Percentiles rank a stretch among this genome's conserved stretches.
These are phyloP conservation scores for Gracilaria vermiculophylla DNA, from an alignment of 23 red algal species.

Conservation along the genomic window DNA sequence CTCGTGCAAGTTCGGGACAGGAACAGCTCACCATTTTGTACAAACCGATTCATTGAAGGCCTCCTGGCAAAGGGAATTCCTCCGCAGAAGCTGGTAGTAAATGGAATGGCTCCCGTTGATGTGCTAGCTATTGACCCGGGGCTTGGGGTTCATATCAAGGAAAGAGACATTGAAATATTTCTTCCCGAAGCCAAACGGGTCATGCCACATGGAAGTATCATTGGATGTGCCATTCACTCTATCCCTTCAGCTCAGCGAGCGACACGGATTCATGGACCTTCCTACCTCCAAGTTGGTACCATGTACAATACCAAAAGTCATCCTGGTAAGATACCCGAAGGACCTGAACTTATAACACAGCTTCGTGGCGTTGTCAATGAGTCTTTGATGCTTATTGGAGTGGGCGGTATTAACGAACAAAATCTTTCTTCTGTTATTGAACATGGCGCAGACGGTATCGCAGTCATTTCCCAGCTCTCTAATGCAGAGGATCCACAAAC, in stretches of 20 bases:
- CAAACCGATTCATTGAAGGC: not conserved
- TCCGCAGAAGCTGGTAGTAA: not conserved
- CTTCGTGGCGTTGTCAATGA: constrained; percentile 24
- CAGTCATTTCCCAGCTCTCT: constrained; percentile 59
- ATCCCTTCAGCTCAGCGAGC: not conserved
- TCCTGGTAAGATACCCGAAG: constrained; percentile 77
- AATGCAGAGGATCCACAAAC: constrained; percentile 22
- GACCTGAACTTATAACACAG: constrained; percentile 17
- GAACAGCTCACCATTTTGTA: not conserved
- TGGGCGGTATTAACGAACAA: constrained; percentile 64
- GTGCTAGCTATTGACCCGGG: not conserved
- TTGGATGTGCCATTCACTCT: constrained; percentile 48
- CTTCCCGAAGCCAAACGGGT: not conserved
- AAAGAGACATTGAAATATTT: constrained; percentile 32
- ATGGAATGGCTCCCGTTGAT: constrained; percentile 21
- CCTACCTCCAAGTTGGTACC: constrained; percentile 82
- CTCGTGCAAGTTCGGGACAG: constrained; percentile 47
- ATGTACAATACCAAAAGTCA: constrained; percentile 76
- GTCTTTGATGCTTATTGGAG: constrained; percentile 28
- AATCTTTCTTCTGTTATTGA: constrained; percentile 42
- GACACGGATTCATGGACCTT: not conserved
- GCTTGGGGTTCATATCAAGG: constrained; percentile 49
- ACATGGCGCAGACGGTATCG: constrained; percentile 70
- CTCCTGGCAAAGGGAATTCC: constrained; percentile 2
- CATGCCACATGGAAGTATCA: not conserved